Conservation (phyloP, 768 basidiomycete genomes). For the Lepiota subincarnata region DNA sequence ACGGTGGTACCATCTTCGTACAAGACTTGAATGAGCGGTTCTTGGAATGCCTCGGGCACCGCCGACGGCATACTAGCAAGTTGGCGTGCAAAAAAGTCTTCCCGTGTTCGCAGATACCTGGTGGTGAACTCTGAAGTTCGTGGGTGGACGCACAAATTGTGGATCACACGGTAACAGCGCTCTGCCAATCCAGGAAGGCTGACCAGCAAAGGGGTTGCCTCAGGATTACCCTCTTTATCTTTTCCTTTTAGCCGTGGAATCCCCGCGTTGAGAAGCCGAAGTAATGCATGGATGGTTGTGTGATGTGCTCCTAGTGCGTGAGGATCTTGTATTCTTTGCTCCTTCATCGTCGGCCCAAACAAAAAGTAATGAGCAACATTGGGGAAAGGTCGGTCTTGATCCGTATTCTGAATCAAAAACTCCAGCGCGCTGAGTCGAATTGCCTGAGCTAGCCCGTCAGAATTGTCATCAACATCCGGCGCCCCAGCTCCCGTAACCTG, state of each 20-base stretch:
- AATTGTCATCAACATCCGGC: conserved; percentile 42
- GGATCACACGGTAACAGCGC: conserved; percentile 75
- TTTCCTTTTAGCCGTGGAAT: conserved; percentile 54
- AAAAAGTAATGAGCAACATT: conserved; percentile 87
- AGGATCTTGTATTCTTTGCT: conserved; percentile 73
- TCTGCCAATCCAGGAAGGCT: conserved; percentile 78
- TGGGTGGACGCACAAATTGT: conserved; percentile 85
- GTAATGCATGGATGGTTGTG: conserved; percentile 76
- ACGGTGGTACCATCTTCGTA: conserved; percentile 72
- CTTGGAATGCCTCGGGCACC: conserved; percentile 45
- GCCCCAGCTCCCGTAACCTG: conserved; percentile 73
- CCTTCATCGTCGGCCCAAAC: conserved; percentile 59
- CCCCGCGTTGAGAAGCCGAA: conserved; percentile 72
- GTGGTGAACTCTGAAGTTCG: conserved; percentile 77
- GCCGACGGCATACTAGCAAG: conserved; percentile 71
- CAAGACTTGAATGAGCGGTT: conserved; percentile 54
- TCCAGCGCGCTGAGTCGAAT: conserved; percentile 77
- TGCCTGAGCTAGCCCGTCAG: conserved; percentile 56
- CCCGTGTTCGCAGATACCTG: conserved; percentile 81
- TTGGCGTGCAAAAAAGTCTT: conserved; percentile 88
- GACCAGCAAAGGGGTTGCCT: conserved; percentile 51
- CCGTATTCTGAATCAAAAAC: conserved; percentile 74
- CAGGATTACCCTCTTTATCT: conserved; percentile 33
- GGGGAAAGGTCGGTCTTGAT: conserved; percentile 57
- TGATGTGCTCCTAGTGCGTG: conserved; percentile 64